Conservation (phyloP, 306 rosid genomes). For the Gillenia trifoliata region DNA sequence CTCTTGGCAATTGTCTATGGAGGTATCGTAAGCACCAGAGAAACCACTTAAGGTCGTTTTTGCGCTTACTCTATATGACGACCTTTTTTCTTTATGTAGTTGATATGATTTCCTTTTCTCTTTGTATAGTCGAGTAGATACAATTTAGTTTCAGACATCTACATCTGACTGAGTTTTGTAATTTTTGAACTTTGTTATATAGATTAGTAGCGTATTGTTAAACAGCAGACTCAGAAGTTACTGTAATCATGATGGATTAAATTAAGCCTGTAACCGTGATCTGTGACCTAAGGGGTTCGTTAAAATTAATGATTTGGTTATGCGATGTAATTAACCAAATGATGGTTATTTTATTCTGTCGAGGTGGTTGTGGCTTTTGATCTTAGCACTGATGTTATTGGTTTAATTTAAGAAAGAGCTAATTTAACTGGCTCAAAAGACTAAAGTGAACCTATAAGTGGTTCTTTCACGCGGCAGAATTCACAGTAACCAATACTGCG, state of each 20-base stretch:
- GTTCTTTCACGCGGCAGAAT: background rate
- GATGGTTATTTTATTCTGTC: background rate
- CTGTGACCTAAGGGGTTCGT: background rate
- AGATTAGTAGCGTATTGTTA: background rate
- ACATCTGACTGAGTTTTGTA: background rate
- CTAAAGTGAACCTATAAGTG: background rate
- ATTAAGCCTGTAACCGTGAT: too few species aligned
- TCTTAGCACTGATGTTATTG: background rate
- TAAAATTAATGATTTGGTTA: background rate
- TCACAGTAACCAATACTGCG: background rate
- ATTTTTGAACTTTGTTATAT: background rate
- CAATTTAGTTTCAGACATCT: background rate
- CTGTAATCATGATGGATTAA: background rate
- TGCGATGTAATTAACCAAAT: background rate
- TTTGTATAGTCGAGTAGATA: background rate
- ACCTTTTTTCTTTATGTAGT: background rate
- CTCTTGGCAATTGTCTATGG: constrained; percentile 74
- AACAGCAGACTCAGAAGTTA: background rate
- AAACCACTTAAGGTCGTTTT: constrained; percentile 66
- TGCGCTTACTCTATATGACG: constrained; percentile 15
- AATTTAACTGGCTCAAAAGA: background rate
- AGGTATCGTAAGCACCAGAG: constrained; percentile 60
- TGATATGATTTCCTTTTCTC: background rate
- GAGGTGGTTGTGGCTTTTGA: background rate
- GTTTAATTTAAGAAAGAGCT: background rate